Base-by-base conservation (phyloP, 208 protist genomes). In the Leishmania lainsoni region DNA sequence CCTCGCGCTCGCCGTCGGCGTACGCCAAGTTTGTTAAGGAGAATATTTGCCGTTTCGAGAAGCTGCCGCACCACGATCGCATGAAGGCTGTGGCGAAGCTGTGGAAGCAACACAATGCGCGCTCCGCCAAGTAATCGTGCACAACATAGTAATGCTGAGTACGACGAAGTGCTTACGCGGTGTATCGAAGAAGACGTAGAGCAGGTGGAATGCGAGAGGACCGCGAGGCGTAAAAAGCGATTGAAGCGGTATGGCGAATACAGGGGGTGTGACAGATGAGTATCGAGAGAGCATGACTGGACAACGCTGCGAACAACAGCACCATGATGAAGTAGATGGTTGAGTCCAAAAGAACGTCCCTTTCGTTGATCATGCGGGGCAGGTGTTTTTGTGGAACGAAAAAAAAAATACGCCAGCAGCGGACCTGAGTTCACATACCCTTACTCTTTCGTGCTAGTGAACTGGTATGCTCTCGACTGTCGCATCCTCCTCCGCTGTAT, bases 71-170 rank as follows among this genome's bases (percentile, higher is more conserved):
- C 81, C 86, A 73, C 74, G 93, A 96, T 73, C 92, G 92, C 76
- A 92, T 97, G 88, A 90, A 90, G 85, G 91, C 90, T 2, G 90
- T 97, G 26, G 94, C 94, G 22, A 96, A 97, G 84, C 87, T 97
- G 65, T 97, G 94, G 92, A 95, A 92, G 63, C 83, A 93, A 83
- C 91, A 97, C 77, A 59, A 92, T 72, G 73, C 85, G 45, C 79
- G 80, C 68, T 48, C 4, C 1, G 76, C 65, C 76, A 86, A 81
- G 66, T 83, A 80, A 14, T 0, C 20, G 5, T 3, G 61, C 32
- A 32, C n/a, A 52, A 54, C 29, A 42, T 12, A 26, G 66, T n/a
- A 48, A n/a, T 6, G 66, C 6, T 48, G 66, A 42, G 6, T 14
- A 32, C 63, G 8, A n/a, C 5, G 12, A 17, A 49, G n/a, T 49